Evolutionary conservation across 2,329 filamentous ascomycete genomes (phyloP).

Genomic region (Beauveria caledonica): DNA sequence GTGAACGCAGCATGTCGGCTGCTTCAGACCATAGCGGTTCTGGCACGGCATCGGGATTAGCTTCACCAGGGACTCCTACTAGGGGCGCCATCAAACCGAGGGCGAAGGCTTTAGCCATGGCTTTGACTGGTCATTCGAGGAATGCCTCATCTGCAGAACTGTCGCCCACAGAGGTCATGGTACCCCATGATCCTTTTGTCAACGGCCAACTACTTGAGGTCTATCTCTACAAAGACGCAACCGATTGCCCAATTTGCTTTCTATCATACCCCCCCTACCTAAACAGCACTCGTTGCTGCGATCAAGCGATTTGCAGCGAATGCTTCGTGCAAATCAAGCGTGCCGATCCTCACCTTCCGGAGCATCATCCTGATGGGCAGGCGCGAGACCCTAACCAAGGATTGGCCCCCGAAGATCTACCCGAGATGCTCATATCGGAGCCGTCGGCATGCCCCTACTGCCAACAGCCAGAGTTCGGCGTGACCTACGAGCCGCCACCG

Average conservation of each 20-base stretch:
- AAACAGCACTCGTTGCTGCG: constrained; percentile 90
- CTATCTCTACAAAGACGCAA: constrained; percentile 82
- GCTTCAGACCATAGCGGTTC: constrained; percentile 63
- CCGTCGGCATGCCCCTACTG: constrained; percentile 92
- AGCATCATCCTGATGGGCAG: constrained; percentile 54
- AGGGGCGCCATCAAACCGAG: constrained; percentile 65
- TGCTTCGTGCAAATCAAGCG: constrained; percentile 99
- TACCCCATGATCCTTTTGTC: constrained; percentile 77
- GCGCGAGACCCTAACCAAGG: constrained; percentile 28
- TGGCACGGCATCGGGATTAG: constrained; percentile 47
- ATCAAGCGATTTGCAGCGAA: constrained; percentile 94
- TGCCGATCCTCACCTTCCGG: constrained; percentile 80
- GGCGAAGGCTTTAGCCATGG: constrained; percentile 80
- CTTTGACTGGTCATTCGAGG: constrained; percentile 65
- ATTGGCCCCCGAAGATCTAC: constrained; percentile 39
- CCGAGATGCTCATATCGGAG: constrained; percentile 74
- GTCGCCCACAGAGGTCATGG: constrained; percentile 64
- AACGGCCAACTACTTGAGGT: constrained; percentile 94
- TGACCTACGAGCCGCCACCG: constrained; percentile 85
- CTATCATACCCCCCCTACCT: constrained; percentile 91
- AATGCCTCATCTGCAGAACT: constrained; percentile 66
- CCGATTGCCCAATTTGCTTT: constrained; percentile 94
- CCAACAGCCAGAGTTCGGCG: constrained; percentile 87
- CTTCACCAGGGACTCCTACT: constrained; percentile 39
- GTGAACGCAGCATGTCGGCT: constrained; percentile 66